Percentiles rank a stretch among this genome's conserved stretches.
Conservation (phyloP, 257 asterid genomes). For the Fraxinus cuspidata region DNA sequence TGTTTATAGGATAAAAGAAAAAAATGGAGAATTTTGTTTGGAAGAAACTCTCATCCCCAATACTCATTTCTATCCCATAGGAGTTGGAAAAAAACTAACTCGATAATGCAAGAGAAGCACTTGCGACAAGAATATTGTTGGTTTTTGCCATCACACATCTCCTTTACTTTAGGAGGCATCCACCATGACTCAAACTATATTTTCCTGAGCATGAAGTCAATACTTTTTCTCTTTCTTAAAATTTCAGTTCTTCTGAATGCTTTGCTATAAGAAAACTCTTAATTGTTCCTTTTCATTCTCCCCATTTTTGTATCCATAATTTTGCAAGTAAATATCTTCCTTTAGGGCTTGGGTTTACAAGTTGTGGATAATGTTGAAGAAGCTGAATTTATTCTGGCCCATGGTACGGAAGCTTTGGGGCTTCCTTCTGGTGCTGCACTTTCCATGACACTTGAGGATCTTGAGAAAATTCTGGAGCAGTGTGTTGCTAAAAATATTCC, state of each 20-base stretch:
- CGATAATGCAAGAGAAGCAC: background rate
- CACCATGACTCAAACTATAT: background rate
- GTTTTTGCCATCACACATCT: background rate
- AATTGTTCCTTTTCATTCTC: conserved; percentile 10
- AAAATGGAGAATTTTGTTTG: background rate
- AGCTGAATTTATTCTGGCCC: conserved; percentile 87
- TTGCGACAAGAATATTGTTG: background rate
- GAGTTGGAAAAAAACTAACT: background rate
- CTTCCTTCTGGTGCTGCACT: conserved; percentile 71
- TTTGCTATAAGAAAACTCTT: background rate
- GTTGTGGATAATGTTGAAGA: conserved; percentile 74
- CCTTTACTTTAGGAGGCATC: background rate
- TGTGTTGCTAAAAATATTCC: conserved; percentile 83
- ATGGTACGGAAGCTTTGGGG: conserved; percentile 97
- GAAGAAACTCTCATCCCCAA: background rate
- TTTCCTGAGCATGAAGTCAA: conserved; percentile 2
- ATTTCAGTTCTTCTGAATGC: background rate
- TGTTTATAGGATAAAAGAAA: background rate
- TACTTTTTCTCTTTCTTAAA: background rate
- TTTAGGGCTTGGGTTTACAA: conserved; percentile 81
- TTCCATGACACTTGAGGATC: conserved; percentile 68
- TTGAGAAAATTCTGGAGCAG: conserved; percentile 67
- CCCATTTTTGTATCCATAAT: conserved; percentile 5
- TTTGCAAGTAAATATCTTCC: conserved; percentile 24
- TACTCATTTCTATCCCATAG: background rate